Evolutionary conservation across 129 eudicot species (phyloP).

Genomic region (Chrysanthemum seticuspe): DNA sequence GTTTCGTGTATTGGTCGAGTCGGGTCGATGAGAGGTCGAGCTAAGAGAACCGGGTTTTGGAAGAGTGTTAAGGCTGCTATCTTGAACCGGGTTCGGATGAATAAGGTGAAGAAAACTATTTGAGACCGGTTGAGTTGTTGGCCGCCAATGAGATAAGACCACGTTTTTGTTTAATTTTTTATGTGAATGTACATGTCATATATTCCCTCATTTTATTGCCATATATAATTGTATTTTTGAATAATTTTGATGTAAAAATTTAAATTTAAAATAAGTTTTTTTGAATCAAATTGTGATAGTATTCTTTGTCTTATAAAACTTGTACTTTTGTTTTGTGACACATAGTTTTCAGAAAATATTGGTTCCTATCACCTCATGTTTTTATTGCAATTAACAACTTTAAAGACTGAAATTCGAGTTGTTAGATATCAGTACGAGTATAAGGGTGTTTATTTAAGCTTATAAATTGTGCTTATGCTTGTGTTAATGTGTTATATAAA

Average conservation of each 20-base stretch:
- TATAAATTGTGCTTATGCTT: no score
- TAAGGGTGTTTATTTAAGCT: no score
- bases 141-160: slow-evolving; percentile 31
- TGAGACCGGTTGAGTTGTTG: slow-evolving; percentile 12
- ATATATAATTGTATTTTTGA: neutral
- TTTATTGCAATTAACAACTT: no score
- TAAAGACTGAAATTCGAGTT: no score
- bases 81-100: slow-evolving; percentile 31
- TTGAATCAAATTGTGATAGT: no score
- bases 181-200: slow-evolving; percentile 8
- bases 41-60: slow-evolving; percentile 43
- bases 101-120: neutral
- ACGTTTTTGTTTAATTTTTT: slow-evolving; percentile 4
- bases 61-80: slow-evolving; percentile 30
- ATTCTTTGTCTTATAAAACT: no score
- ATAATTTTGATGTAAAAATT: neutral
- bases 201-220: neutral
- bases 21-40: slow-evolving; percentile 34
- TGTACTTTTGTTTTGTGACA: no score
- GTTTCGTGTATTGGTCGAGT: slow-evolving; percentile 65
- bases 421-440: no score
- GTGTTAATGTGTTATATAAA: no score
- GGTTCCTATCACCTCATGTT: no score
- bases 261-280: neutral
- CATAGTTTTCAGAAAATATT: no score